Evolutionary conservation across 352 stramenopile genomes (phyloP), one percentile per base, ranked within the genome.

Genomic region (Phytophthora pluvialis): DNA sequence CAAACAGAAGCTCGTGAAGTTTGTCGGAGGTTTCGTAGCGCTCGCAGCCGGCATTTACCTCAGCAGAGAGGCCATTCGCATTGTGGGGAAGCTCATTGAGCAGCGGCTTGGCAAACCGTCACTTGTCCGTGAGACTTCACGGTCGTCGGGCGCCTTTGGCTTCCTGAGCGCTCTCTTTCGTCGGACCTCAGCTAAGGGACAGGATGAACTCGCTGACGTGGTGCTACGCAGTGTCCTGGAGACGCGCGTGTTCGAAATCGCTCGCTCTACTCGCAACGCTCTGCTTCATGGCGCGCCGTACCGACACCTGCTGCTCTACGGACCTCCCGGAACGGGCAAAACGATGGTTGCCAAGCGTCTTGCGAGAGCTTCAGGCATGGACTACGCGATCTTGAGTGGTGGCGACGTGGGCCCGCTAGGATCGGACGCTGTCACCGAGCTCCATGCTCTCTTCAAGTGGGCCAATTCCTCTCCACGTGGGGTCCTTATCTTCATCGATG

Each of bases 401-500:
- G 90, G 87, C 5, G 90, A 97, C 61, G 86, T 96, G 4, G 90
- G 84, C 10, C 88, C 89, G 11, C 60, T 97, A 0, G 88, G 89
- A 1, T 78, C 77, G 0, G 77, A 89, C 26, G 90, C 87, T 7
- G 83, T 95, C 1, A 91, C 83, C 0, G 88, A 96, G 63, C 75
- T 97, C 1, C 86, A 96, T 44, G 78, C 83, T 4, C 64, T 97
- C 10, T 90, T 97, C 42, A 72, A 81, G 16, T 97, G 89, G 88
- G 83, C 88, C n/a, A 79, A 87, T 31, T 71, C 80, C 7, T 92
- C 83, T 18, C 78, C 80, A 25, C 83, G 83, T 15, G 83, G 83
- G 3, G 79, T 96, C 0, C 53, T 96, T n/a, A 86, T 97, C 58
- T 94, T 97, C 43, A 93, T 97, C 47, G 89, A 97, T 50, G 89